phyloP scores from a whole-genome alignment of 345 rosid species.

The Aquilaria malaccensis region DNA sequence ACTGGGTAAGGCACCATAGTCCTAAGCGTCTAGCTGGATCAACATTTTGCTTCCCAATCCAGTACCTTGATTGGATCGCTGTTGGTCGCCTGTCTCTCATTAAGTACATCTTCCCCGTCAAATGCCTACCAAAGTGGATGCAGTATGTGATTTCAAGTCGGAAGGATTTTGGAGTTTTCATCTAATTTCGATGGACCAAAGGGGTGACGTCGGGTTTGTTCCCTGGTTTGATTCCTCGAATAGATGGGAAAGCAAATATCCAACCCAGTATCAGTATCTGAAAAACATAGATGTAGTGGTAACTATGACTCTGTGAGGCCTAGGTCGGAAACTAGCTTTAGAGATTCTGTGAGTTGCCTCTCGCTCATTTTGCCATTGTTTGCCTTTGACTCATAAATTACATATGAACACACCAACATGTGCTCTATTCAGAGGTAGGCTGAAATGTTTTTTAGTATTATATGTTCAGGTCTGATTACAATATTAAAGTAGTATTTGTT shows the following conservation, averaged over 20 bases:
- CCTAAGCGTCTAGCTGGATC: slow-evolving; percentile 45
- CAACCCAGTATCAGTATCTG: too few species aligned
- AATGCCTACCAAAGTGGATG: slow-evolving; percentile 76
- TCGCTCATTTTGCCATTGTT: too few species aligned
- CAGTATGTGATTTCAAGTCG: slow-evolving; percentile 46
- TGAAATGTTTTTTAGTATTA: slow-evolving; percentile 74
- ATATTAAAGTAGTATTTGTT: slow-evolving; percentile 5
- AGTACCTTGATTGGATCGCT: slow-evolving; percentile 36
- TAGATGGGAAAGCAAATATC: too few species aligned
- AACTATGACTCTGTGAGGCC: too few species aligned
- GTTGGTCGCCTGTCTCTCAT: slow-evolving; percentile 70
- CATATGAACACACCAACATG: slow-evolving; percentile 10
- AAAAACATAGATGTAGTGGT: too few species aligned
- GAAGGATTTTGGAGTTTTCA: slow-evolving; percentile 34
- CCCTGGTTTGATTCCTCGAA: too few species aligned
- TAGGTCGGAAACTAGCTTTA: too few species aligned
- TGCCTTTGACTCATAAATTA: too few species aligned
- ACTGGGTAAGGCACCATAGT: slow-evolving; percentile 8
- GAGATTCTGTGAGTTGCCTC: too few species aligned
- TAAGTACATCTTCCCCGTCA: slow-evolving; percentile 71
- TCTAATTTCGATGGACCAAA: slow-evolving; percentile 19
- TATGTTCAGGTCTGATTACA: slow-evolving; percentile 91
- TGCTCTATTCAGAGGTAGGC: slow-evolving; percentile 54
- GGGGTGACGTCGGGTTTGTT: too few species aligned
- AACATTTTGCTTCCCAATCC: slow-evolving; percentile 37